Evolutionary conservation across 306 rosid species (phyloP).

Genomic region (Gillenia trifoliata): DNA sequence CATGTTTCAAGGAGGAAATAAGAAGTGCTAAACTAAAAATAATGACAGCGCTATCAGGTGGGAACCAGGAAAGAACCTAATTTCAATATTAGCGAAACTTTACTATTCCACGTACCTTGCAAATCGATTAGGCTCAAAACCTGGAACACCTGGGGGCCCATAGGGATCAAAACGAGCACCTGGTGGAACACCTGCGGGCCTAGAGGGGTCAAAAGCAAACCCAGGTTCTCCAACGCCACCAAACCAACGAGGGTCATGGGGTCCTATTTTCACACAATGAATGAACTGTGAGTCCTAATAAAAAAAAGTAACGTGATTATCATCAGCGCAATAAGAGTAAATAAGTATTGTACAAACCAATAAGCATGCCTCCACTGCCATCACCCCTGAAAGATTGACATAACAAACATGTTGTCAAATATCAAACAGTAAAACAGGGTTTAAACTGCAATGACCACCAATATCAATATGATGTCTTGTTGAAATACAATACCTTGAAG

Average conservation of each 20-base stretch:
- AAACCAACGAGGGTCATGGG: slow-evolving; percentile 67
- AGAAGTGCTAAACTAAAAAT: neutral
- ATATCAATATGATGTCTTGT: slow-evolving; percentile 10
- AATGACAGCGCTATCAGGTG: neutral
- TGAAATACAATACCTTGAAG: slow-evolving; percentile 46
- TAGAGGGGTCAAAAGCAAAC: slow-evolving; percentile 29
- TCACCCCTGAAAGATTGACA: slow-evolving; percentile 43
- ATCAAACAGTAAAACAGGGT: neutral
- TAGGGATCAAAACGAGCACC: slow-evolving; percentile 87
- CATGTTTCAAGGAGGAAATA: neutral
- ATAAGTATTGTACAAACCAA: slow-evolving; percentile 45
- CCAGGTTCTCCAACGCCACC: slow-evolving; percentile 47
- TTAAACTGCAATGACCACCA: neutral
- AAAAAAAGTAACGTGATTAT: neutral
- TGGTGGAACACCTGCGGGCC: slow-evolving; percentile 69
- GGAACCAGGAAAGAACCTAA: neutral
- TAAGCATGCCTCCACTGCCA: slow-evolving; percentile 59
- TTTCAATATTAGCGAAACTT: neutral
- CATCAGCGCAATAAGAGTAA: neutral
- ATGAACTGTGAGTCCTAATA: neutral
- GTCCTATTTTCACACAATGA: slow-evolving; percentile 43
- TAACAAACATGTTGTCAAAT: slow-evolving; percentile 2
- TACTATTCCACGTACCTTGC: slow-evolving; percentile 36
- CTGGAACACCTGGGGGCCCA: slow-evolving; percentile 85
- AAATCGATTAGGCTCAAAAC: slow-evolving; percentile 73